Percentiles rank a stretch among this genome's conserved stretches.
Conservation (phyloP, 2,329 filamentous ascomycete species). For the Penicillium expansum region DNA sequence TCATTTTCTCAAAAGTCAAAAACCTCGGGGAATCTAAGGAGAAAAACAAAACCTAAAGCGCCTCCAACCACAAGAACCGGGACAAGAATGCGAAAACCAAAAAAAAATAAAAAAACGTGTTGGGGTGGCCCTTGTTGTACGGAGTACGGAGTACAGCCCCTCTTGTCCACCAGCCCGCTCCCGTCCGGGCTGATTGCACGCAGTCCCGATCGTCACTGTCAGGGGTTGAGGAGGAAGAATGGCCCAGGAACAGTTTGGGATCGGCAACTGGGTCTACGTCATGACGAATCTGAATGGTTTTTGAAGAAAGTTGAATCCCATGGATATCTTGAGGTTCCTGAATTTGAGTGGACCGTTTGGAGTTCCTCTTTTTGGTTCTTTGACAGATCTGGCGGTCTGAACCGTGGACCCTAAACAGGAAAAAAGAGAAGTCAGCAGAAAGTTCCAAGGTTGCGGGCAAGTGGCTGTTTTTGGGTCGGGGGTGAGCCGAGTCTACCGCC, state of each 20-base stretch:
- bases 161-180: background rate
- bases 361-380: background rate
- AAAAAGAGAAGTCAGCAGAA: background rate
- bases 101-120: background rate
- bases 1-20: background rate
- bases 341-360: background rate
- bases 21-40: background rate
- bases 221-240: constrained; percentile 8
- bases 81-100: constrained; percentile 1
- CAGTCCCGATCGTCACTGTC: constrained; percentile 20
- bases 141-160: background rate
- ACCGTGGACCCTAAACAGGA: background rate
- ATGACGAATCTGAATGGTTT: background rate
- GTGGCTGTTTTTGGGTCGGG: constrained; percentile 8
- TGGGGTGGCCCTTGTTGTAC: background rate
- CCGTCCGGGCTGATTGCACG: background rate
- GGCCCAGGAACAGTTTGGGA: constrained; percentile 1
- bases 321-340: background rate
- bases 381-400: constrained; percentile 2
- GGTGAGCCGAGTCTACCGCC: constrained; percentile 4
- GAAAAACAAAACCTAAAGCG: background rate
- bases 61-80: background rate
- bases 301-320: background rate
- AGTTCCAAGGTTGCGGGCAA: background rate
- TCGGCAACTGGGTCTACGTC: constrained; percentile 2